A percentile compares a stretch with the other conserved stretches of the same genome.
Evolutionary conservation across 1,284 basidiomycete species (phyloP).

Genomic region (Malassezia dermatis): DNA sequence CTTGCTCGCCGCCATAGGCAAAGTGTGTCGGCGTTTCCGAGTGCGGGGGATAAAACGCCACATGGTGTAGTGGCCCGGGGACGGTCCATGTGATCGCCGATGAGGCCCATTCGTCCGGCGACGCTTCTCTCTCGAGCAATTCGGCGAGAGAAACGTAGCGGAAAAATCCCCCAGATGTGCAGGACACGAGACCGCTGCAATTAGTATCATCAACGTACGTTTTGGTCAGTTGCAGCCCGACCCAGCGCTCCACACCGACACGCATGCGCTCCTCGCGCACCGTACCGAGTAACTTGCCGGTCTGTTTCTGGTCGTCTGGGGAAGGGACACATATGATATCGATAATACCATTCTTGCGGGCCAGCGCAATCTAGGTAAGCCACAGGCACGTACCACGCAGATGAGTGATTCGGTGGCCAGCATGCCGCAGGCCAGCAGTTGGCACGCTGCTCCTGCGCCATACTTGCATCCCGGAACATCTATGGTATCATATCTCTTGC

Average conservation of each 20-base stretch:
- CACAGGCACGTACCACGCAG: slow-evolving; percentile 2
- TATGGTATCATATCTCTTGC: neutral
- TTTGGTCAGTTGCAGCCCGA: slow-evolving; percentile 2
- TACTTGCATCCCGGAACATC: neutral
- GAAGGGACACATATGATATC: neutral
- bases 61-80: slow-evolving; percentile 8
- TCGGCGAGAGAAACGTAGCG: slow-evolving; percentile 3
- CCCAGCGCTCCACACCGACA: slow-evolving; percentile 15
- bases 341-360: slow-evolving; percentile 10
- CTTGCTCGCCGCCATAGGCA: slow-evolving; percentile 16
- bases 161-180: slow-evolving; percentile 14
- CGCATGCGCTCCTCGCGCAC: slow-evolving; percentile 14
- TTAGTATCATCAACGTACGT: neutral
- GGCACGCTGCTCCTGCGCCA: slow-evolving; percentile 11
- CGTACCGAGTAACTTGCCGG: slow-evolving; percentile 2
- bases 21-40: slow-evolving; percentile 1
- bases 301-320: neutral
- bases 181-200: neutral
- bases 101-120: neutral
- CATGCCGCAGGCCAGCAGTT: slow-evolving; percentile 1
- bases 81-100: slow-evolving; percentile 6
- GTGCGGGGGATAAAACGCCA: slow-evolving; percentile 8
- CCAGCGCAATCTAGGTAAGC: slow-evolving; percentile 7
- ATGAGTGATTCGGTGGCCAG: neutral
- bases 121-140: neutral